Evolutionary conservation across 2,329 filamentous ascomycete species (phyloP), one percentile per base, ranked within the genome.

Genomic region (Botrytis medusae): DNA sequence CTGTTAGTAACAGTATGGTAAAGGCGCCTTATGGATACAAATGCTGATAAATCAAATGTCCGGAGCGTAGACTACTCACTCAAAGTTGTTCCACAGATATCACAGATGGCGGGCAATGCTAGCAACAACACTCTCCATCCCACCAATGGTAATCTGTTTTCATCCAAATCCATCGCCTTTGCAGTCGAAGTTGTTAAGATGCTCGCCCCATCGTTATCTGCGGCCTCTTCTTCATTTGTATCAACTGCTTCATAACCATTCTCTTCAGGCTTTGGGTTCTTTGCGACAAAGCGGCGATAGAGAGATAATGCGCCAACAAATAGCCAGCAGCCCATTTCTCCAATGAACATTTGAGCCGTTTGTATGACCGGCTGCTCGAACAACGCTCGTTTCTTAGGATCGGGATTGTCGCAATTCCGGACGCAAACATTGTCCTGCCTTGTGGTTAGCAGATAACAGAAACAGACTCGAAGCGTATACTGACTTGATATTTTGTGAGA

Each of bases 321-420:
- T 22, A 98, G 87, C 95, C 95, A 99, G 85, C 94, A 97, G 76
- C 94, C 95, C 87, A 93, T 92, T 83, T 99, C 96, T 72, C 96
- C 96, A 75, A 98, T 88, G 82, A 99, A 99, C 96, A 99, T 99
- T 83, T 98, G 96, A 1, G 94, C 90, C 76, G 96, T 98, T 82
- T 99, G 96, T 72, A 98, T 90, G 70, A 99, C 95, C 29, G 96
- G 96, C 82, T 98, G 95, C 82, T 98, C 94, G 83, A 99, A 98
- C 78, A 89, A 88, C 76, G 88, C 85, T 71, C 89, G 91, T 77
- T 91, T 88, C 74, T 86, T 87, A 16, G 89, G 88, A 79, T 93
- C 85, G 34, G 88, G 85, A 74, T 89, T 87, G 79, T 93, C 90
- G 85, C 96, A 99, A 85, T 98, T 90, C 77, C 92, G 89, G 59